Percentiles rank a stretch among this genome's conserved stretches.
Evolutionary conservation across 2,329 filamentous ascomycete genomes (phyloP).

Genomic region (Colletotrichum melonis): DNA sequence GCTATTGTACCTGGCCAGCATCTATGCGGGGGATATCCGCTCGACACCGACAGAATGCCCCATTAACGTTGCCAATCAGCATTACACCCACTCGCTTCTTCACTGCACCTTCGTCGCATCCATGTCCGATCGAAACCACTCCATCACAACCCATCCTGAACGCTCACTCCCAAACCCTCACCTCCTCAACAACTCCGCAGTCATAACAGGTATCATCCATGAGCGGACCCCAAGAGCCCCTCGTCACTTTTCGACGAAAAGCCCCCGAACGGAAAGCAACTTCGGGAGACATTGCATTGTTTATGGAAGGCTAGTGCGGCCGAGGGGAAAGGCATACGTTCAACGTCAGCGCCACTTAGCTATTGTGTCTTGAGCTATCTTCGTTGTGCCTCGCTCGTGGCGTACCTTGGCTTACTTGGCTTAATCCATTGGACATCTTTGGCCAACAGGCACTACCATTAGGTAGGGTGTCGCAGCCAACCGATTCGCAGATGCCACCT

Average conservation of each 20-base stretch:
- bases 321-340: not conserved
- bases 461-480: not conserved
- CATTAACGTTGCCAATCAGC: constrained; percentile 6
- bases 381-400: constrained; percentile 32
- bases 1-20: constrained; percentile 18
- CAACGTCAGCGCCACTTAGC: not conserved
- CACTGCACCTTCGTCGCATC: constrained; percentile 22
- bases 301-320: not conserved
- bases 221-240: not conserved
- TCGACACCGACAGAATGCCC: constrained; percentile 4
- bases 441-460: constrained; percentile 5
- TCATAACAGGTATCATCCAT: constrained; percentile 28
- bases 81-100: not conserved
- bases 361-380: constrained; percentile 12
- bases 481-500: constrained; percentile 18
- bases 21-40: constrained; percentile 34
- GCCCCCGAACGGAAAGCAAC: not conserved
- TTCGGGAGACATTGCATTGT: constrained; percentile 11
- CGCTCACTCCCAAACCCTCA: constrained; percentile 5
- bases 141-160: constrained; percentile 13
- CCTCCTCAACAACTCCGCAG: constrained; percentile 21
- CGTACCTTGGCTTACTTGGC: constrained; percentile 28
- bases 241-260: not conserved
- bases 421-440: constrained; percentile 18
- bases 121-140: constrained; percentile 29